Evolutionary conservation across 2,329 filamentous ascomycete genomes (phyloP), one percentile per base, ranked within the genome.

Genomic region (Lasiodiplodia sp.): DNA sequence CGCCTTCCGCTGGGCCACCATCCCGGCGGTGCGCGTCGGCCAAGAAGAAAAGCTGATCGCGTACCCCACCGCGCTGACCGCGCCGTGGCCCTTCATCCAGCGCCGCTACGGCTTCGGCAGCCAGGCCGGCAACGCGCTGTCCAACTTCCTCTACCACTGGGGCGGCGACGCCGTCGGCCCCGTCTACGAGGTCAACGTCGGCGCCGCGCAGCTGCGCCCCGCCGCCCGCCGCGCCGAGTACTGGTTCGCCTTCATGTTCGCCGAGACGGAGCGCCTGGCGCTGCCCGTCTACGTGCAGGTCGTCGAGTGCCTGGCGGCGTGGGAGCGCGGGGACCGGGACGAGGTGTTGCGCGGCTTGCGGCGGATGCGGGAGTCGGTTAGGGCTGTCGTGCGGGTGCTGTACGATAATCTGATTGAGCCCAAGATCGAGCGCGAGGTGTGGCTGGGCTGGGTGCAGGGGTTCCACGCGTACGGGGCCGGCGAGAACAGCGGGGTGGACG

Each of bases 401-500:
- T 56, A 56, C 31, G 53, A 56, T 14, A 34, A 56, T 28, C 18
- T 56, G 53, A 31, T 18, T 3, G 34, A 34, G 28, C 18, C n/a
- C 31, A 56, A 56, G 53, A n/a, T 56, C 53, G 53, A 34, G 28
- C 53, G 28, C 16, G 18, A n/a, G 16, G 53, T 56, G 31, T 82
- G 79, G 79, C 66, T 79, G 47, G 72, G 69, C 14, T 72, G 76
- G 56, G 72, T 79, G 1, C 79, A 80, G 68, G 79, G 79, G 3
- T 80, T 81, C 52, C 75, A 76, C 49, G 79, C 71, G 12, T 82
- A 56, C 28, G 53, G 79, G 79, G 79, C 76, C 4, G 70, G 73
- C 44, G 78, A 75, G n/a, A 69, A 74, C 5, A 70, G 71, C 5
- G 56, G 2, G 18, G 53, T 7, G 6, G 71, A 74, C 31, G 73